Conservation (phyloP, 345 rosid genomes). For the Populus euphratica region DNA sequence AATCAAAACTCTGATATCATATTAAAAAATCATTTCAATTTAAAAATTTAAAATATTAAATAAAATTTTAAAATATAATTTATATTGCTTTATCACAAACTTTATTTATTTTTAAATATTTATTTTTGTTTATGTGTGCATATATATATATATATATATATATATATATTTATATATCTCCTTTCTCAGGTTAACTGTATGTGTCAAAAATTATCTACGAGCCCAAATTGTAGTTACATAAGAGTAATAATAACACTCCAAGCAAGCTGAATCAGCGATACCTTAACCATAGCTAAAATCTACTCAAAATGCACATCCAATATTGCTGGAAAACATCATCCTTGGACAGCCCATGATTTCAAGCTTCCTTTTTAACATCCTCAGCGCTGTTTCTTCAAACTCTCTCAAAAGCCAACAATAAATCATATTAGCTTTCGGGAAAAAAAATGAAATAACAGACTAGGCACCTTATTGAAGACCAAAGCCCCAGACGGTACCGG, state of each 20-base stretch:
- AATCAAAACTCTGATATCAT: too few species aligned
- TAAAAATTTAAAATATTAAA: too few species aligned
- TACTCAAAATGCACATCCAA: not conserved
- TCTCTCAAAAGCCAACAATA: not conserved
- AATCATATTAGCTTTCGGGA: not conserved
- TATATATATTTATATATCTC: fast-evolving
- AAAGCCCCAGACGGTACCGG: not conserved
- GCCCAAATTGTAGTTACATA: not conserved
- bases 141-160: fast-evolving
- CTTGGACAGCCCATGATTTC: not conserved
- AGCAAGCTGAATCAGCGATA: not conserved
- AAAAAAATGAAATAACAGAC: not conserved
- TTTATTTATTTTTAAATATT: not conserved
- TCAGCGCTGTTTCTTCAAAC: not conserved
- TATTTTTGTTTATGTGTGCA: not conserved
- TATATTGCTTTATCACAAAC: not conserved
- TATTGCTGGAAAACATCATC: not conserved
- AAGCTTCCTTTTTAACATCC: not conserved
- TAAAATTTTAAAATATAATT: too few species aligned
- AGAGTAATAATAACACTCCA: not conserved
- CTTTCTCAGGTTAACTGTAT: not conserved
- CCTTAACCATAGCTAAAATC: not conserved
- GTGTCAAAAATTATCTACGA: not conserved
- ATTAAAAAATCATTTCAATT: too few species aligned
- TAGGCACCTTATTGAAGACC: not conserved